phyloP scores from a whole-genome alignment of 2,329 filamentous ascomycete genomes.

The Neurospora crassa region DNA sequence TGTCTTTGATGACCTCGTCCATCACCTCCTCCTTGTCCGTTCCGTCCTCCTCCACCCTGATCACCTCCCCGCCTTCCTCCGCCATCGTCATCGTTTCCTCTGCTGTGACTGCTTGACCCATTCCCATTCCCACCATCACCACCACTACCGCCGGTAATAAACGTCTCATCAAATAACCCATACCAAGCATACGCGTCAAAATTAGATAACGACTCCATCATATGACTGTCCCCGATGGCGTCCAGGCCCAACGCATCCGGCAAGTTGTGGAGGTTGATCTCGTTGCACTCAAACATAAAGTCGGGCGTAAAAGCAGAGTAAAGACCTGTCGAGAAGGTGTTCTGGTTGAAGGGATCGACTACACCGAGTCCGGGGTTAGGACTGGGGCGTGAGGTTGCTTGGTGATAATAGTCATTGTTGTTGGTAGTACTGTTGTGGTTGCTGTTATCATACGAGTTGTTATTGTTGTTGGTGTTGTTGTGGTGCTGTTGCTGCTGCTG shows the following conservation, averaged over 20 bases:
- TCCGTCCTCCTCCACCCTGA: background rate
- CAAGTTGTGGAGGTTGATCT: background rate
- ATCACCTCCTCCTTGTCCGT: background rate
- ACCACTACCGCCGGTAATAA: background rate
- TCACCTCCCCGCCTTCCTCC: background rate
- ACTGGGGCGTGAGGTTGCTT: background rate
- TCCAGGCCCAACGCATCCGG: background rate
- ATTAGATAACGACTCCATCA: background rate
- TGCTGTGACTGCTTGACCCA: background rate
- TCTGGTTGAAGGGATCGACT: background rate
- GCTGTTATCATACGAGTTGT: background rate
- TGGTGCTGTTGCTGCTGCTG: background rate
- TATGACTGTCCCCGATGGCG: background rate
- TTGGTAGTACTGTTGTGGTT: background rate
- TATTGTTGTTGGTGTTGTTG: background rate
- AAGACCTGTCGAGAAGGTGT: background rate
- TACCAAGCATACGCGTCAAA: background rate
- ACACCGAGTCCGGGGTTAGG: background rate
- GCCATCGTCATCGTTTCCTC: background rate
- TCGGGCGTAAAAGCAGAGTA: background rate
- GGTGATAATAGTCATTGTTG: background rate
- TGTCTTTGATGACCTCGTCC: background rate
- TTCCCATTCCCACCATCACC: background rate
- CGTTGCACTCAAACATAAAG: background rate
- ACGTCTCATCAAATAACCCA: background rate